Evolutionary conservation across 2,329 filamentous ascomycete genomes (phyloP).

Genomic region (Epichloe glyceriae): DNA sequence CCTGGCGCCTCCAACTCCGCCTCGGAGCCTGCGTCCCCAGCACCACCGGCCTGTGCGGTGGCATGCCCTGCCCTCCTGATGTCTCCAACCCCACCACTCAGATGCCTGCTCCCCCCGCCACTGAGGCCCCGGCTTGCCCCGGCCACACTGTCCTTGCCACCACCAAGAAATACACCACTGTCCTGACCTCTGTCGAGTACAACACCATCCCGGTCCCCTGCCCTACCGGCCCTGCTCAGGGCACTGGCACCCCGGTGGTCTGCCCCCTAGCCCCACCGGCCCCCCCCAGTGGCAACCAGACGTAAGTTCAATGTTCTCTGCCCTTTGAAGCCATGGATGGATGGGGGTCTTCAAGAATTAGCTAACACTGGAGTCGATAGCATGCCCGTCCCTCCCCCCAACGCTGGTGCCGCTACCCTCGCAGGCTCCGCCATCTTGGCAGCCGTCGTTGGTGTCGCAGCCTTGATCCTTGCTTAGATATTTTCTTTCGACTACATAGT

Average conservation of each 20-base stretch:
- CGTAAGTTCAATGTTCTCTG: slow-evolving; percentile 7
- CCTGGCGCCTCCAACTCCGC: neutral
- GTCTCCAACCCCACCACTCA: slow-evolving; percentile 5
- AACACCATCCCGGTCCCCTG: slow-evolving; percentile 33
- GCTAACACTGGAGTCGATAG: slow-evolving; percentile 1
- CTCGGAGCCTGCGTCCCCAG: neutral
- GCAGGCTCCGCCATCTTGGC: slow-evolving; percentile 41
- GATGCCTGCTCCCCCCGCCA: slow-evolving; percentile 4
- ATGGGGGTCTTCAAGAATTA: fast-evolving
- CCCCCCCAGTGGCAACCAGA: slow-evolving; percentile 22
- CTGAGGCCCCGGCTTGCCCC: slow-evolving; percentile 14
- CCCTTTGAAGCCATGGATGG: no score
- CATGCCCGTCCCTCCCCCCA: slow-evolving; percentile 24
- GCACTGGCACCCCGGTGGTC: slow-evolving; percentile 14
- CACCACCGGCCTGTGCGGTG: slow-evolving; percentile 2
- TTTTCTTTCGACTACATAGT: slow-evolving; percentile 22
- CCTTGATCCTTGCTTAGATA: slow-evolving; percentile 42
- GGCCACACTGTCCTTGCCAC: slow-evolving; percentile 34
- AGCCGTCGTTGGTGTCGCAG: slow-evolving; percentile 40
- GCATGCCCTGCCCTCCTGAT: slow-evolving; percentile 9
- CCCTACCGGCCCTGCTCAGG: slow-evolving; percentile 18
- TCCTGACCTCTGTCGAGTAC: slow-evolving; percentile 42
- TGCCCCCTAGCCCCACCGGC: slow-evolving; percentile 27
- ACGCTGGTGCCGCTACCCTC: slow-evolving; percentile 39
- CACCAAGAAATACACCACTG: slow-evolving; percentile 43